Evolutionary conservation across 805 yeast species (phyloP).

Genomic region (Ogataea thermomethanolica): DNA sequence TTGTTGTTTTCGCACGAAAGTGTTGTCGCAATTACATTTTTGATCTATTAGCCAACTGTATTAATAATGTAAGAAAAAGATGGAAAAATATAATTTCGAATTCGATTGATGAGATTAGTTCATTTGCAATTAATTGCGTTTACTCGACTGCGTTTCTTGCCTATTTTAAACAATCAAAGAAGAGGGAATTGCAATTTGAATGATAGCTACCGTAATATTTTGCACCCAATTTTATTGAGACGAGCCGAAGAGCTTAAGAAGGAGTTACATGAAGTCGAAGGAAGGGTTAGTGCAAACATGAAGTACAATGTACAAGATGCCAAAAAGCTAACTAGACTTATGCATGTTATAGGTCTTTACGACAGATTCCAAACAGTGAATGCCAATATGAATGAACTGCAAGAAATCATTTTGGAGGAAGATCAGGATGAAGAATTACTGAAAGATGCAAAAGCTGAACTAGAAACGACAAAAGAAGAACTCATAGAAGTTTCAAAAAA

Average conservation of each 20-base stretch:
- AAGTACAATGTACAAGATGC: slow-evolving; percentile 47
- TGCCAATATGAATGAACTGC: slow-evolving; percentile 33
- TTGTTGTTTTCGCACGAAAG: background rate
- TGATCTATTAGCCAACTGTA: background rate
- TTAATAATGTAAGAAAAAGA: no score
- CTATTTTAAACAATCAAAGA: no score
- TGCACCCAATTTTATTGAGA: background rate
- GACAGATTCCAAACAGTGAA: slow-evolving; percentile 35
- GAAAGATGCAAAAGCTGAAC: slow-evolving; percentile 62
- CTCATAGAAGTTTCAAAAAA: slow-evolving; percentile 40
- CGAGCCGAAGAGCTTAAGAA: slow-evolving; percentile 38
- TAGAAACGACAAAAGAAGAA: slow-evolving; percentile 42
- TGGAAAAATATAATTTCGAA: no score
- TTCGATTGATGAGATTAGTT: no score
- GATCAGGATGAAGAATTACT: slow-evolving; percentile 45
- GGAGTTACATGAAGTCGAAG: slow-evolving; percentile 42
- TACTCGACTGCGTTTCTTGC: no score
- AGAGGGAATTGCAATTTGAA: no score
- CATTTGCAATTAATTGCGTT: no score
- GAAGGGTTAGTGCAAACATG: slow-evolving; percentile 39
- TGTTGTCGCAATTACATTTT: background rate
- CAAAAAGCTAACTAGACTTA: slow-evolving; percentile 44
- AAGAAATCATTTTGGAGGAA: slow-evolving; percentile 30
- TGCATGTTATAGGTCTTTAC: slow-evolving; percentile 41
- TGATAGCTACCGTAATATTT: no score